Base-by-base conservation (phyloP, 1,284 basidiomycete genomes). In the Marasmius sp. region DNA sequence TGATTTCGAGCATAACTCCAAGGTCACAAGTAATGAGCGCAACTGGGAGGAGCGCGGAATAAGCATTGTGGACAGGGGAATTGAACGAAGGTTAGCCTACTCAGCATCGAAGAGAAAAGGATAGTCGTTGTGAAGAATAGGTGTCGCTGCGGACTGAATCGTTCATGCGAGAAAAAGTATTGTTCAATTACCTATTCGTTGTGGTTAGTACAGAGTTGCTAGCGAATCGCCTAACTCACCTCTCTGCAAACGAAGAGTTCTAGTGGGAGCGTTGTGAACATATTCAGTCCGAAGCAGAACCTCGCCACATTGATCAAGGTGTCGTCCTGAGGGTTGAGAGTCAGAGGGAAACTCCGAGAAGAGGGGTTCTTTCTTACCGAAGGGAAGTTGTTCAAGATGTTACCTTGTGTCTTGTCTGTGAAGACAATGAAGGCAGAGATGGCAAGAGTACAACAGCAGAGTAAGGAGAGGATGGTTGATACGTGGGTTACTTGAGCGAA, bases 1-100 rank as follows among this genome's bases (percentile, higher is more conserved):
- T 97, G 57, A 99, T 92, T 78, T 99, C 97, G 43, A 99, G 88
- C 77, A 98, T 97, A 43, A 98, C 91, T 39, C 97, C 97, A 12
- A 99, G 84, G 75, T 99, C 97, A 75, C 96, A 98, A 0, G 97
- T 98, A 53, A 95, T 81, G 55, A 99, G 82, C 9, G 95, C 88
- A 60, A 99, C 94, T 94, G 73, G 22, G 60, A 59, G 53, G 27
- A 63, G 43, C 41, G 49, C 37, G 47, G 37, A 64, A 10, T 53
- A 36, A 27, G 58, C 39, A 59, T 18, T 49, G 38, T 60, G 54
- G 34, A 38, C 18, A 18, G 38, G 36, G 38, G 55, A 22, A 57
- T 27, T 58, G 51, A 61, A 43, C 20, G 34, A 43, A 63, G 52
- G 34, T 18, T 37, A 38, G 77, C 87, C 68, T 72, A 95, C 94